These are phyloP conservation scores for Henckelia pumila DNA, from an alignment of 257 asterid genomes.

Conservation along the genomic window DNA sequence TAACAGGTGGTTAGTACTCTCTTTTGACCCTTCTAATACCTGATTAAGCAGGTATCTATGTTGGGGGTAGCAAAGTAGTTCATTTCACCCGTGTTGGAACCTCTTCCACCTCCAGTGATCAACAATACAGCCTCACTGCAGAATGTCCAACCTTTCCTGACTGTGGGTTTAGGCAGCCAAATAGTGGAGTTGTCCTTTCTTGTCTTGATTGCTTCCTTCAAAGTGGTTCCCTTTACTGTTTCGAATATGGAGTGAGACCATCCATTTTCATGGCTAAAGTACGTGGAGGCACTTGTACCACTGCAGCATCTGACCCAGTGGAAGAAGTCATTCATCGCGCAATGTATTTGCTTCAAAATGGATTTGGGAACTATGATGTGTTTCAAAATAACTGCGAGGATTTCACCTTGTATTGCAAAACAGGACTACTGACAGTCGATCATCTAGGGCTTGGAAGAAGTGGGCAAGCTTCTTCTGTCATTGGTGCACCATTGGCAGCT, in stretches of 20 bases:
- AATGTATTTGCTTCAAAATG: constrained; percentile 75
- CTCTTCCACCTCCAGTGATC: constrained; percentile 35
- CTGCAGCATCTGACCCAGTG: constrained; percentile 68
- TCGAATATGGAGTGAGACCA: constrained; percentile 72
- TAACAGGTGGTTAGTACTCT: neutral
- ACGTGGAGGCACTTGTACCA: constrained; percentile 94
- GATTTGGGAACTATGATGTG: constrained; percentile 78
- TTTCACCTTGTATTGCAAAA: constrained; percentile 88
- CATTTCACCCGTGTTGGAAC: constrained; percentile 65
- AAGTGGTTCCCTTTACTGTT: constrained; percentile 62
- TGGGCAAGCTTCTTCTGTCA: constrained; percentile 83
- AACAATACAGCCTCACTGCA: constrained; percentile 29
- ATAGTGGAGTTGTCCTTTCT: constrained; percentile 74
- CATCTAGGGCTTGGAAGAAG: constrained; percentile 81
- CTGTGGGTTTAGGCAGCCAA: constrained; percentile 80
- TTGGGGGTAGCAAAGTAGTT: constrained; percentile 90
- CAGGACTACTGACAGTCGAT: constrained; percentile 79
- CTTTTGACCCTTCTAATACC: neutral
- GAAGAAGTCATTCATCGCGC: constrained; percentile 71
- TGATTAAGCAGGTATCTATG: constrained; percentile 61
- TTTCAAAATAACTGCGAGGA: constrained; percentile 96
- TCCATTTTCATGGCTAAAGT: constrained; percentile 72
- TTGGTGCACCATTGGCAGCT: constrained; percentile 93
- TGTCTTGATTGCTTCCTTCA: constrained; percentile 84
- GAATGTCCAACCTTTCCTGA: constrained; percentile 72